Percentiles rank a stretch among this genome's conserved stretches.
These are phyloP conservation scores for Litsea cubeba DNA, from an alignment of 164 flowering plant species.

Conservation along the genomic window DNA sequence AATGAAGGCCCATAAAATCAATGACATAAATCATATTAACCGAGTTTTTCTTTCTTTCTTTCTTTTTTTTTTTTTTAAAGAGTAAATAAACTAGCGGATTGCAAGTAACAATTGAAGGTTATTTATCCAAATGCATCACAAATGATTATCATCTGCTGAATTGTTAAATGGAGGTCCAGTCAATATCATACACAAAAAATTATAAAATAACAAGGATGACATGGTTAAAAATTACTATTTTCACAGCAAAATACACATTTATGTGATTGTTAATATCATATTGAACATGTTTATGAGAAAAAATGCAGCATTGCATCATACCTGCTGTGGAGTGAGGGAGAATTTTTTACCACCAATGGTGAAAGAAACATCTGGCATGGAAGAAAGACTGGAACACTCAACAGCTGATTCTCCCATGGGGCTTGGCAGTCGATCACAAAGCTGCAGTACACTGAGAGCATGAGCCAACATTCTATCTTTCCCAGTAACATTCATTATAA, in stretches of 20 bases:
- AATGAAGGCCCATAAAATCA: too few species aligned
- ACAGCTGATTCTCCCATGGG: slow-evolving; percentile 87
- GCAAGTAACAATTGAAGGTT: too few species aligned
- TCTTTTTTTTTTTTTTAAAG: too few species aligned
- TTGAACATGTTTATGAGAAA: background rate
- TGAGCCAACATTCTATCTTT: slow-evolving; percentile 8
- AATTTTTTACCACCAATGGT: slow-evolving; percentile 65
- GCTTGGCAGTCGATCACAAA: slow-evolving; percentile 75
- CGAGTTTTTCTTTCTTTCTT: too few species aligned
- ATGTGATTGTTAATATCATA: background rate
- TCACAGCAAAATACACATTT: background rate
- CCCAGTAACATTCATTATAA: background rate
- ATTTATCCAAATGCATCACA: too few species aligned
- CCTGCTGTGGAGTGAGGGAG: slow-evolving; percentile 65
- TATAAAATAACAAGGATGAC: background rate
- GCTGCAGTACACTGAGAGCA: slow-evolving; percentile 41
- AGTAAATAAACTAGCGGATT: too few species aligned
- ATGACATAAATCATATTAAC: too few species aligned
- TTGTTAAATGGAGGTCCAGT: background rate
- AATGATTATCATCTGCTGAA: too few species aligned
- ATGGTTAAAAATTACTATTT: background rate
- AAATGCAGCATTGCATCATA: slow-evolving; percentile 12
- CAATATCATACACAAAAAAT: background rate
- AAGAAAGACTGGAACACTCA: slow-evolving; percentile 49
- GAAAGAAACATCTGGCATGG: slow-evolving; percentile 67